Conservation (phyloP, 257 asterid genomes). For the Capsicum baccatum region DNA sequence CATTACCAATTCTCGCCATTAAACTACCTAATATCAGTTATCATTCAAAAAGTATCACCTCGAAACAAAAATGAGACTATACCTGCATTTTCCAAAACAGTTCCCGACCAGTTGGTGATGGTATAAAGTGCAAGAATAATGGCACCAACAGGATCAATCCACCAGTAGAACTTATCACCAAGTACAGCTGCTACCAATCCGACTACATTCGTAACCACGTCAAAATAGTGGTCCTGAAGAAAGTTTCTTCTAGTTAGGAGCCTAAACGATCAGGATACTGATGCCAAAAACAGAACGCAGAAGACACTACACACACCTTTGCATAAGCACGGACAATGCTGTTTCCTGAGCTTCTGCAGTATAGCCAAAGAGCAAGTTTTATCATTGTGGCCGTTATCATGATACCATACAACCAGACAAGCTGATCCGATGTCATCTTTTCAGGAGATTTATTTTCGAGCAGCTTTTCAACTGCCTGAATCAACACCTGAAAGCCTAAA, state of each 20-base stretch:
- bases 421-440: conserved; percentile 60
- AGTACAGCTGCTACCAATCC: conserved; percentile 88
- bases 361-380: conserved; percentile 84
- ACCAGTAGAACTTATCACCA: conserved; percentile 79
- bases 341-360: conserved; percentile 85
- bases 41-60: not conserved
- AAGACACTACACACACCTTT: conserved; percentile 52
- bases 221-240: conserved; percentile 87
- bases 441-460: conserved; percentile 53
- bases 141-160: conserved; percentile 95
- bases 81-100: conserved; percentile 96
- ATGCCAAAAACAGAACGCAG: not conserved
- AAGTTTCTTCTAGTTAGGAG: conserved; percentile 33
- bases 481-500: conserved; percentile 85
- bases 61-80: not conserved
- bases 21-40: not conserved
- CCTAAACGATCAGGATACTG: not conserved
- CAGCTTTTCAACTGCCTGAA: conserved; percentile 79
- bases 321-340: conserved; percentile 92
- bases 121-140: conserved; percentile 85
- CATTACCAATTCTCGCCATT: not conserved
- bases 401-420: conserved; percentile 76
- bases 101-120: conserved; percentile 77
- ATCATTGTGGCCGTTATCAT: conserved; percentile 77
- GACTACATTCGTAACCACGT: conserved; percentile 84